Base-by-base conservation (phyloP, 306 rosid genomes). In the Gillenia trifoliata region DNA sequence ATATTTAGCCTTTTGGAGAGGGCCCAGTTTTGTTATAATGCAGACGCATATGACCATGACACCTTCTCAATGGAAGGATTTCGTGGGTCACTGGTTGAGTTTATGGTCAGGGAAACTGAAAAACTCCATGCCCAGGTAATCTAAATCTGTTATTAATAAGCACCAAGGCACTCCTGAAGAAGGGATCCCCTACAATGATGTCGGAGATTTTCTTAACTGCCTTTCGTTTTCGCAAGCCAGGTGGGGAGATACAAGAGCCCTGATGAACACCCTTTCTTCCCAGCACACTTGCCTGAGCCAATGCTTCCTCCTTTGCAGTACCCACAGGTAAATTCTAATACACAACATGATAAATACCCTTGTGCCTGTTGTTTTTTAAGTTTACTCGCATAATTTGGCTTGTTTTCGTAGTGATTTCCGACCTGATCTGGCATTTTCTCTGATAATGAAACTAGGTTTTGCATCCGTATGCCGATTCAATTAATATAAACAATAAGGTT, bases 231-330 rank as follows among this genome's bases (percentile, higher is more conserved):
- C 17, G 78, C 62, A 72, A 47, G 65, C 55, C 52, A 90, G 96
- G 89, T 88, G 57, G 96, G 93, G 20, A 86, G 93, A 77, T 90
- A 90, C 82, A 77, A 28, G 70, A 86, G 87, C 56, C 93, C 93
- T 0, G 91, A 88, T 67, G 93, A 90, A 69, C 89, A 86, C 70
- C 83, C 96, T 63, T 90, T 90, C 77, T 86, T 86, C 78, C 82
- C 88, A 29, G 38, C 57, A 1, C 15, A 57, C 72, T 68, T 86
- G 45, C 88, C 91, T 19, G 75, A 81, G 28, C 88, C 90, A 12
- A 38, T 76, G 82, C 83, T 88, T 77, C 93, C 90, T 64, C 91
- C 93, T 20, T 34, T 90, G 79, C 85, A 80, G 62, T 88, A 90
- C 56, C 91, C 93, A 1, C 87, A 83, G 91, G 96, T 88, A 72